Conservation (phyloP, 2,329 filamentous ascomycete species). For the Arthroderma sp. region DNA sequence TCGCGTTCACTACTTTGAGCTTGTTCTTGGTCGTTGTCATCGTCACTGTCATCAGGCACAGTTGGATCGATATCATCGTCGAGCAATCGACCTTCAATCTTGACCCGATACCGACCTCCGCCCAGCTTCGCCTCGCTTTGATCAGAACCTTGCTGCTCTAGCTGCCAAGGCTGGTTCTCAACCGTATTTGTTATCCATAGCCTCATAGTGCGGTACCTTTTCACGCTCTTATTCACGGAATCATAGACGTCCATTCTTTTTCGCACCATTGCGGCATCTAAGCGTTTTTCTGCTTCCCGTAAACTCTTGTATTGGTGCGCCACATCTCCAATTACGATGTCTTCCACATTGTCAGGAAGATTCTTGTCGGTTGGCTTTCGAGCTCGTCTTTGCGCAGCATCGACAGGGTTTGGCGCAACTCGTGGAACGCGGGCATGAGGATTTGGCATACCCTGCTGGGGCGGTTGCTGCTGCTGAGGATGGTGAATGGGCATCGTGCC, state of each 20-base stretch:
- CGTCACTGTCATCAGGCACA: constrained; percentile 39
- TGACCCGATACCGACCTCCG: constrained; percentile 56
- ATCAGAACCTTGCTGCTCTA: constrained; percentile 32
- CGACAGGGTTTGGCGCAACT: constrained; percentile 24
- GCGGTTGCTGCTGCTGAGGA: constrained; percentile 22
- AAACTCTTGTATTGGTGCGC: constrained; percentile 71
- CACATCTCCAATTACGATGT: constrained; percentile 67
- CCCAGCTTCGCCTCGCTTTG: constrained; percentile 39
- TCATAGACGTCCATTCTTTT: constrained; percentile 88
- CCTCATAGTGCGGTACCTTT: constrained; percentile 72
- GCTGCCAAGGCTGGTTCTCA: constrained; percentile 88
- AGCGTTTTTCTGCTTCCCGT: constrained; percentile 70
- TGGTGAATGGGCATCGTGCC: constrained; percentile 20
- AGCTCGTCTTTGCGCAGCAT: constrained; percentile 59
- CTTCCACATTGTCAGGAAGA: constrained; percentile 78
- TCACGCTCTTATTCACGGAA: constrained; percentile 58
- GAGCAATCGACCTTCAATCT: constrained; percentile 76
- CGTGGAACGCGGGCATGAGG: constrained; percentile 24
- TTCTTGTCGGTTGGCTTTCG: constrained; percentile 91
- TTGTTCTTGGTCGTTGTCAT: constrained; percentile 29
- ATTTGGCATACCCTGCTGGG: constrained; percentile 23
- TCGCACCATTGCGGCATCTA: constrained; percentile 87
- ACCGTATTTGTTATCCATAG: constrained; percentile 93
- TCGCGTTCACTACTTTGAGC: constrained; percentile 28
- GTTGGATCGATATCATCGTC: constrained; percentile 50